Conservation (phyloP, 768 basidiomycete genomes). For the Terana coerulea region DNA sequence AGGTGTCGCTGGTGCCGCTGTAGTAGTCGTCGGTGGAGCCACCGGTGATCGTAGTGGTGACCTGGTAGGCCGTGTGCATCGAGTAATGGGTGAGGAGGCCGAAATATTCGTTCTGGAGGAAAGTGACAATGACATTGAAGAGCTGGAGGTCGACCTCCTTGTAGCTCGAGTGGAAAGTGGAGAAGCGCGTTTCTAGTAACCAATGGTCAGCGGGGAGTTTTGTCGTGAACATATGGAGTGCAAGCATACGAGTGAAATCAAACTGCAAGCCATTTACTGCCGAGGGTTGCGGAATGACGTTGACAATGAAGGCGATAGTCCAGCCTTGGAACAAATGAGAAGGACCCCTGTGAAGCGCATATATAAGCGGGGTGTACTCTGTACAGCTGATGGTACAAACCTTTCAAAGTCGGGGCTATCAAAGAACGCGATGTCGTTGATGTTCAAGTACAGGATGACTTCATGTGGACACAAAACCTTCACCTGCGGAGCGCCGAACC, state of each 20-base stretch:
- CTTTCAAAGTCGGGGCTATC: neutral
- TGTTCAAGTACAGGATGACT: constrained; percentile 6
- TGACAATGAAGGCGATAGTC: constrained; percentile 18
- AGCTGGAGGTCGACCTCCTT: no score
- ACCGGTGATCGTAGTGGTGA: no score
- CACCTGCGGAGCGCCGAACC: constrained; percentile 18
- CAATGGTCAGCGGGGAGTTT: no score
- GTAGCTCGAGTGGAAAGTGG: no score
- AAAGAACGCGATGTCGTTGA: constrained; percentile 10
- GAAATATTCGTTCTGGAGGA: constrained; percentile 5
- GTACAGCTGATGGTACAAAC: neutral
- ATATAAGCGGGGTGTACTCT: neutral
- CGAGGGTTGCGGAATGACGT: no score
- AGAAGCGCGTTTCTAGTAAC: no score
- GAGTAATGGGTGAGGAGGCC: neutral
- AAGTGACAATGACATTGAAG: constrained; percentile 8
- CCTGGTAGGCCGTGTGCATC: neutral
- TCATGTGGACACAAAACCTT: constrained; percentile 5
- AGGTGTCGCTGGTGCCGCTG: neutral
- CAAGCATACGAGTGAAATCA: no score
- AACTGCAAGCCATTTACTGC: no score
- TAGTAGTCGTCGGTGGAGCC: neutral
- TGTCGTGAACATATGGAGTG: no score
- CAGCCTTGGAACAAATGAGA: constrained; percentile 11
- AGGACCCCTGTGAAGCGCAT: no score